These are phyloP conservation scores for Taphrina sp. DNA, from an alignment of 1,139 yeast species.

Conservation along the genomic window DNA sequence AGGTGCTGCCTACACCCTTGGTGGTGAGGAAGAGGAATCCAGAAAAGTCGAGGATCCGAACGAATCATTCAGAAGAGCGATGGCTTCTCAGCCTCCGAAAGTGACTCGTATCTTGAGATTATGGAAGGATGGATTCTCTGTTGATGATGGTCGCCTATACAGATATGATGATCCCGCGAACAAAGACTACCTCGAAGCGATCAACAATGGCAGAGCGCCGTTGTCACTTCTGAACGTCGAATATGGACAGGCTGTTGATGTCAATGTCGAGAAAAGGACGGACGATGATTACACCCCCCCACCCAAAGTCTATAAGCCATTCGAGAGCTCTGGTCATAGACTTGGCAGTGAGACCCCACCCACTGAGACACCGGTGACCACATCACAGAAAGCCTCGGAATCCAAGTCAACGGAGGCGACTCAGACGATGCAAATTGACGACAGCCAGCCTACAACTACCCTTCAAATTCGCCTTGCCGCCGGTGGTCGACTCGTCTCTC, in stretches of 20 bases:
- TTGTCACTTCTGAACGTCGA: slow-evolving; percentile 74
- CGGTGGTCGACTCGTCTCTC: slow-evolving; percentile 67
- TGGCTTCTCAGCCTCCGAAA: slow-evolving; percentile 48
- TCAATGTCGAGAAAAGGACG: slow-evolving; percentile 71
- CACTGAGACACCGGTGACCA: slow-evolving; percentile 71
- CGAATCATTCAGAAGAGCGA: slow-evolving; percentile 21
- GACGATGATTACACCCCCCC: slow-evolving; percentile 82
- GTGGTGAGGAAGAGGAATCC: slow-evolving; percentile 54
- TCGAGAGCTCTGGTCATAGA: slow-evolving; percentile 79
- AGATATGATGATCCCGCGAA: slow-evolving; percentile 90
- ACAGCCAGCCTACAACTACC: slow-evolving; percentile 44
- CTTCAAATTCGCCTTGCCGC: slow-evolving; percentile 84
- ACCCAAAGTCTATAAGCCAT: slow-evolving; percentile 66
- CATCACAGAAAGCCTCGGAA: slow-evolving; percentile 40
- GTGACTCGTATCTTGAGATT: slow-evolving; percentile 78
- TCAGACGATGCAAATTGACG: slow-evolving; percentile 36
- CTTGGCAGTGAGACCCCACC: slow-evolving; percentile 53
- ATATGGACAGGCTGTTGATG: slow-evolving; percentile 94
- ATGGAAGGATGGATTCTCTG: slow-evolving; percentile 95
- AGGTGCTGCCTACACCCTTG: slow-evolving; percentile 82
- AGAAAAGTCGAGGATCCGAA: slow-evolving; percentile 43
- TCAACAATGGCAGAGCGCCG: slow-evolving; percentile 94
- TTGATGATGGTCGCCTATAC: slow-evolving; percentile 82
- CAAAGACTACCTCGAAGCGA: slow-evolving; percentile 68
- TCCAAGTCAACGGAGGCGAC: slow-evolving; percentile 39